Percentiles rank a stretch among this genome's conserved stretches.
These are phyloP conservation scores for Leishmania arabica DNA, from an alignment of 208 protist genomes.

Conservation along the genomic window DNA sequence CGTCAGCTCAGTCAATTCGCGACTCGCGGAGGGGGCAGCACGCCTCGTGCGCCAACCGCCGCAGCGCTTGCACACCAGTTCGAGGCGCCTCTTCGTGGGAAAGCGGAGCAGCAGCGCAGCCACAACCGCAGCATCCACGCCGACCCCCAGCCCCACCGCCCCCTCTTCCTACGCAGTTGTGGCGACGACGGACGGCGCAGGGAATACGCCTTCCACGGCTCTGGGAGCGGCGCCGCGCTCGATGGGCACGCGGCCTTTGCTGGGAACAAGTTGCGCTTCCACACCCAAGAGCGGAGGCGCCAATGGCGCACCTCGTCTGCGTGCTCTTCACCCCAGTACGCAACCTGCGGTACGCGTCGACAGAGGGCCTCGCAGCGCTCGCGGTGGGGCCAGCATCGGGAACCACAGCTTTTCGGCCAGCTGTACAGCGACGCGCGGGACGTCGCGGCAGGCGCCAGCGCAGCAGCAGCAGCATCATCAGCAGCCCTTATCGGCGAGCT, in stretches of 20 bases:
- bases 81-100: neutral
- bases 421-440: neutral
- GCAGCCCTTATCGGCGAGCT: constrained; percentile 5
- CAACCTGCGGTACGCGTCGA: neutral
- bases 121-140: neutral
- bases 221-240: constrained; percentile 6
- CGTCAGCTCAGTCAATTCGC: constrained; percentile 39
- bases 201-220: neutral
- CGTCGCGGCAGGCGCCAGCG: constrained; percentile 1
- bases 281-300: neutral
- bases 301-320: constrained; percentile 2
- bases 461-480: neutral
- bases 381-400: constrained; percentile 2
- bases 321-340: constrained; percentile 5
- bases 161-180: neutral
- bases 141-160: neutral
- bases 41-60: neutral
- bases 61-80: constrained; percentile 1
- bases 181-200: neutral
- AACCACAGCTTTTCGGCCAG: neutral
- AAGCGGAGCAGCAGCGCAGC: constrained; percentile 2
- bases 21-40: constrained; percentile 8
- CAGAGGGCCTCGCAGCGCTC: neutral
- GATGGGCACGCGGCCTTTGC: constrained; percentile 17
- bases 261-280: neutral